Percentiles rank a stretch among this genome's conserved stretches.
phyloP scores from a whole-genome alignment of 2,329 filamentous ascomycete genomes.

The Paracamarosporium sp. region DNA sequence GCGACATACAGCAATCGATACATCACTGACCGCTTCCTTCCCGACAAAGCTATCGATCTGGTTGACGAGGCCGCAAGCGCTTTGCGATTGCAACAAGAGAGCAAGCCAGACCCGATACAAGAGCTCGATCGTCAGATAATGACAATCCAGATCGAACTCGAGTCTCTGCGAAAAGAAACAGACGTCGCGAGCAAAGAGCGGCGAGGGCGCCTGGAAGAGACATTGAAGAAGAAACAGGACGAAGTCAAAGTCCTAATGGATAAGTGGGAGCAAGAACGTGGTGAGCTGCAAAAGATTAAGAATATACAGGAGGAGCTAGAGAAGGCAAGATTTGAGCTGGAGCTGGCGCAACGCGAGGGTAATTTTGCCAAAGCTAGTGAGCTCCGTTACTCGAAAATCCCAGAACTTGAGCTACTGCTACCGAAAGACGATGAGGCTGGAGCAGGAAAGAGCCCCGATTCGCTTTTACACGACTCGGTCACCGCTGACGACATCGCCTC shows the following conservation, averaged over 20 bases:
- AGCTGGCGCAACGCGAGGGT: conserved; percentile 84
- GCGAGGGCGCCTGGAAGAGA: conserved; percentile 81
- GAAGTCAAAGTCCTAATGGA: conserved; percentile 77
- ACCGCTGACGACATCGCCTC: conserved; percentile 91
- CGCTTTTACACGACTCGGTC: conserved; percentile 91
- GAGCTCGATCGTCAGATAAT: conserved; percentile 92
- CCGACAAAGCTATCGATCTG: conserved; percentile 95
- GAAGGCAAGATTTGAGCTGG: conserved; percentile 81
- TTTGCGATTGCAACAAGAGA: conserved; percentile 90
- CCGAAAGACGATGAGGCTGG: conserved; percentile 70
- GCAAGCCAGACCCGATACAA: conserved; percentile 94
- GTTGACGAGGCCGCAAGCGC: conserved; percentile 96
- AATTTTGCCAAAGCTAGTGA: conserved; percentile 93
- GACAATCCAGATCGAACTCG: conserved; percentile 96
- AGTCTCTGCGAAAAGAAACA: conserved; percentile 91
- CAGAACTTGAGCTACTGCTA: conserved; percentile 77
- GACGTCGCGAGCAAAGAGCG: conserved; percentile 89
- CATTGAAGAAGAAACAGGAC: conserved; percentile 77
- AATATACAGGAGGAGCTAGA: conserved; percentile 88
- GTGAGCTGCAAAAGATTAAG: conserved; percentile 86
- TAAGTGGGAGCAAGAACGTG: conserved; percentile 88
- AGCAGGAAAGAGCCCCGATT: conserved; percentile 50
- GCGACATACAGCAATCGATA: conserved; percentile 94
- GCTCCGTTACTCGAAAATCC: conserved; percentile 86
- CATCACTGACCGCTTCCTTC: conserved; percentile 93